These are phyloP conservation scores for Ilex asprella DNA, from an alignment of 257 asterid species.

Conservation along the genomic window DNA sequence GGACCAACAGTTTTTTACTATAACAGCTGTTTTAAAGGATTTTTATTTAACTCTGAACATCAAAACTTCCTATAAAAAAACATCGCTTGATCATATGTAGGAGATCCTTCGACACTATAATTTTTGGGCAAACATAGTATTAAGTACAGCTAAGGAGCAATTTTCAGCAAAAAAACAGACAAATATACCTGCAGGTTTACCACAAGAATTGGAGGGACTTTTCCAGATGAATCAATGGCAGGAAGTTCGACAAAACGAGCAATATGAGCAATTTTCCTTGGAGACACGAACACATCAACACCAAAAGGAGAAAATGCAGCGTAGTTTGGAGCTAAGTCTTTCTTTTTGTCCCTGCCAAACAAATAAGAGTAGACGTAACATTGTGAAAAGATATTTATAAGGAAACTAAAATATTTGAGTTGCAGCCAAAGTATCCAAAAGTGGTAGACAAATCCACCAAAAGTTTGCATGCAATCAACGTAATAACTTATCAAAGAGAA, in stretches of 20 bases:
- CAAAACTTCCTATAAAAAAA: too few species aligned
- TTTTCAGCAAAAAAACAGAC: too few species aligned
- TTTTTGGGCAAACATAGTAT: too few species aligned
- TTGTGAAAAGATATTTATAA: too few species aligned
- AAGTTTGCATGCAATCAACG: too few species aligned
- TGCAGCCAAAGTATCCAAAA: conserved; percentile 1
- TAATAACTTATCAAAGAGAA: too few species aligned
- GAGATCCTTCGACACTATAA: too few species aligned
- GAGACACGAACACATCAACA: conserved; percentile 80
- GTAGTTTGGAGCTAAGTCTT: conserved; percentile 65
- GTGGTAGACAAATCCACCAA: neutral
- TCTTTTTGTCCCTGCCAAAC: conserved; percentile 77
- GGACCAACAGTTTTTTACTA: too few species aligned
- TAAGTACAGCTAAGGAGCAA: too few species aligned
- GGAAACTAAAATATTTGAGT: neutral
- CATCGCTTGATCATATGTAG: too few species aligned
- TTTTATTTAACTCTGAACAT: too few species aligned
- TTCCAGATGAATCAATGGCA: conserved; percentile 38
- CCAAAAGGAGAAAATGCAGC: conserved; percentile 95
- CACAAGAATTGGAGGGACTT: conserved; percentile 81
- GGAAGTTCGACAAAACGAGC: conserved; percentile 88
- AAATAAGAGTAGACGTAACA: neutral
- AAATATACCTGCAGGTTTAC: conserved; percentile 83
- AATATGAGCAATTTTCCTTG: conserved; percentile 71
- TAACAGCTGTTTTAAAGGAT: too few species aligned